Evolutionary conservation across 2,329 filamentous ascomycete genomes (phyloP), one percentile per base, ranked within the genome.

Genomic region (Aspergillus oerlinghausenensis): DNA sequence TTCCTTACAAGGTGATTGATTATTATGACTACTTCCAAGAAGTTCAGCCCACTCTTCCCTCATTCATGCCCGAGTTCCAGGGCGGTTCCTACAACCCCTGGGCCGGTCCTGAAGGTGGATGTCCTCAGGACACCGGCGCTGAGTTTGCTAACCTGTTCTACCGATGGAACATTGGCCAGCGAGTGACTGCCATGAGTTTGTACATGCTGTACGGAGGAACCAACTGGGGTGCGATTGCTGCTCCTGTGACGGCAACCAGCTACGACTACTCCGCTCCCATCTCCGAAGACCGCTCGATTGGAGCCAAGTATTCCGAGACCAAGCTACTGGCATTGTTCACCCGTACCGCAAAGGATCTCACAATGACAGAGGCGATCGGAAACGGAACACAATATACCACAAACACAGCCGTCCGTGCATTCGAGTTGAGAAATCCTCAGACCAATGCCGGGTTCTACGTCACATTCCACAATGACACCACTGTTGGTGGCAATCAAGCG

Each of bases 181-280:
- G 82, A 0, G 79, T 86, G 3, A 84, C 82, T 0, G 82, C 82
- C 0, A 79, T 86, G 54, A 85, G 79, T 29, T 68, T 88, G 1
- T 88, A 88, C 66, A 87, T 88, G 84, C 71, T 85, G 52, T 88
- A 80, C 52, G 85, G 85, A 3, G 85, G 85, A 2, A 87, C 85
- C 0, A 86, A 83, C 59, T 87, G 83, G 84, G 84, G 84, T 4
- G 80, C 80, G 50, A 72, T 85, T 29, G 80, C 83, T 11, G 79
- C 79, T 3, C 83, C 84, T 0, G 79, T 82, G 1, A 83, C 84
- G 29, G 83, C 79, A 1, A 83, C 81, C 3, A 85, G 82, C 32
- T 87, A 87, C 61, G 85, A 87, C 65, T 87, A 87, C 66, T 84
- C 81, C 4, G 81, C 83, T 3, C 84, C 84, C 0, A 83, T 87